Conservation (phyloP, 345 rosid species). For the Dovyalis caffra region DNA sequence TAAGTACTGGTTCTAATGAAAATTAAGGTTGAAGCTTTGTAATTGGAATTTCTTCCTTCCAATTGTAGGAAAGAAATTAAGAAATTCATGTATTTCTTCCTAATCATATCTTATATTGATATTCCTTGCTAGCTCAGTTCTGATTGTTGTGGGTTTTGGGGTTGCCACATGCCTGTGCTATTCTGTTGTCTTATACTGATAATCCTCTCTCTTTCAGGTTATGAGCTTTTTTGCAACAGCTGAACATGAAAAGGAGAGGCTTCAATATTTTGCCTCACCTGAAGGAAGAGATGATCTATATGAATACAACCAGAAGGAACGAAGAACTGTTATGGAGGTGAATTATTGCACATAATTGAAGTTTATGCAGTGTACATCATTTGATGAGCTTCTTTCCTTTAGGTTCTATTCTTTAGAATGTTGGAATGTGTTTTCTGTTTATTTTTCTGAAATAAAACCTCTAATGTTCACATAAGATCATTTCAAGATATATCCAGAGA, state of each 20-base stretch:
- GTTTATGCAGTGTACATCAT: conserved; percentile 5
- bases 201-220: conserved; percentile 40
- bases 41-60: no score
- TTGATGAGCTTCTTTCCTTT: conserved; percentile 1
- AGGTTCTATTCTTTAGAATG: conserved; percentile 1
- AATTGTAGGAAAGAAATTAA: neutral
- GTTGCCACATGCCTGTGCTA: neutral
- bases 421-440: neutral
- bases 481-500: neutral
- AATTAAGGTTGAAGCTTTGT: neutral
- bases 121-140: neutral
- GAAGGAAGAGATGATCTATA: conserved; percentile 96
- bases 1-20: neutral
- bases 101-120: neutral
- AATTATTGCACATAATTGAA: conserved; percentile 14
- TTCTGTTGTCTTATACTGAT: conserved; percentile 10
- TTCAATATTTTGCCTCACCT: conserved; percentile 79
- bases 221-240: conserved; percentile 89
- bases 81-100: neutral
- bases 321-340: conserved; percentile 91
- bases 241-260: conserved; percentile 79
- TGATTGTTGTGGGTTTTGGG: neutral
- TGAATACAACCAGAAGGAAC: conserved; percentile 89
- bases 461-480: neutral
- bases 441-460: neutral